These are phyloP conservation scores for Beauveria scarabaeidicola DNA, from an alignment of 2,329 filamentous ascomycete genomes.

Conservation along the genomic window DNA sequence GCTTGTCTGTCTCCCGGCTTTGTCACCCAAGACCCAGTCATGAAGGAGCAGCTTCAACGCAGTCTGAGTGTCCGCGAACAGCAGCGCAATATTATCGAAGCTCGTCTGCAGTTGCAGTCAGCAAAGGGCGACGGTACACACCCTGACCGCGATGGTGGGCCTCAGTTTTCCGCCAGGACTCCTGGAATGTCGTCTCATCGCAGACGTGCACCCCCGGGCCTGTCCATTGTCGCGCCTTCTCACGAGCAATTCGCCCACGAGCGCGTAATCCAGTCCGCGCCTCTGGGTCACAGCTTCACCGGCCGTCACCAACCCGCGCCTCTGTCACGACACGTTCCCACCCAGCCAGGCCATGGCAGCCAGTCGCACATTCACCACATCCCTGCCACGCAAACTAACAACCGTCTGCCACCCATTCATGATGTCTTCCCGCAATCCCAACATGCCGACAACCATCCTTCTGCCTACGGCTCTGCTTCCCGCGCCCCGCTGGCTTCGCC, in stretches of 20 bases:
- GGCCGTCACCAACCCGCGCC: constrained; percentile 74
- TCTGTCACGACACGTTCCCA: constrained; percentile 66
- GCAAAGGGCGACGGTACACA: constrained; percentile 62
- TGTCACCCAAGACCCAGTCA: constrained; percentile 88
- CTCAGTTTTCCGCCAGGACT: constrained; percentile 55
- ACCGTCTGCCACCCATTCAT: constrained; percentile 84
- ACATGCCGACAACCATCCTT: constrained; percentile 45
- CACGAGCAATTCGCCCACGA: constrained; percentile 89
- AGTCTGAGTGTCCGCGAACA: constrained; percentile 91
- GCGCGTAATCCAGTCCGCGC: constrained; percentile 92
- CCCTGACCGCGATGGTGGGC: constrained; percentile 42
- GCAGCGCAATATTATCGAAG: constrained; percentile 90
- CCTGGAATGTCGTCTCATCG: constrained; percentile 59
- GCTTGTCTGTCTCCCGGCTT: constrained; percentile 95
- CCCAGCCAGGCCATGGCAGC: constrained; percentile 72
- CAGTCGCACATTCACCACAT: constrained; percentile 88
- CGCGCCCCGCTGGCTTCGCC: constrained; percentile 70
- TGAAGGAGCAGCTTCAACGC: constrained; percentile 90
- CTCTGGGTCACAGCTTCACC: constrained; percentile 90
- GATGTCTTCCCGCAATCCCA: constrained; percentile 84
- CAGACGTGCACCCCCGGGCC: constrained; percentile 75
- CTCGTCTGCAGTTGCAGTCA: constrained; percentile 77
- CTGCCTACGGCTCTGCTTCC: constrained; percentile 53
- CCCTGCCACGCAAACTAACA: constrained; percentile 79
- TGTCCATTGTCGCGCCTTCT: constrained; percentile 91